Evolutionary conservation across 768 basidiomycete genomes (phyloP), one percentile per base, ranked within the genome.

Genomic region (Serendipita sp.): DNA sequence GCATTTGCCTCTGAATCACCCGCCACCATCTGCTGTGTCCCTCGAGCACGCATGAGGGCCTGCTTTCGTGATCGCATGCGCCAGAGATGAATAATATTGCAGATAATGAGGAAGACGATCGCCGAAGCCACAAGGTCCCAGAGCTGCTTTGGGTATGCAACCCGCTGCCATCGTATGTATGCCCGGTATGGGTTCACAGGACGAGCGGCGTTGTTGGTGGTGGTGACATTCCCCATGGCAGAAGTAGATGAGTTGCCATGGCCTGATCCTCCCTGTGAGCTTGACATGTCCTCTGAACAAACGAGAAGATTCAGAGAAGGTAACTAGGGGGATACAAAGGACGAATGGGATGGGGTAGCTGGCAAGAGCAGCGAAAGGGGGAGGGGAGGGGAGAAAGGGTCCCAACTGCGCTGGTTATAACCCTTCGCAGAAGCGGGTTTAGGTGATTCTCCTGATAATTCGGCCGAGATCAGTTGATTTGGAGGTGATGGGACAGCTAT

Each of bases 91-190:
- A 66, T 70, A 62, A 79, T 2, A 13, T 74, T 70, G 50, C 79
- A 67, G 43, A 80, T 69, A 52, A 71, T 73, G 64, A 81, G 75
- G 70, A 80, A 75, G 65, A 70, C 69, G 31, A 60, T 23, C 27
- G 16, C 55, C 8, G 55, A 10, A 5, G 73, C 76, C 34, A 80
- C 45, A 65, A 76, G 72, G 68, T 75, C 80, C 72, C 78, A 76
- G 23, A 77, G 70, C 65, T 78, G 72, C 45, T 73, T 70, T 2
- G 79, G 76, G 67, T 79, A 80, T 2, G 34, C 46, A 23, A 33
- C 29, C 55, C 33, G 55, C 34, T 60, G 55, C 55, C 55, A 60
- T 37, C 4, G 27, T 37, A 33, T 31, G 27, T 60, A 60, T 10
- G 16, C 29, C 8, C 29, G 27, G 18, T 29, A n/a, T 8, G 55